Base-by-base conservation (phyloP, 495 filamentous ascomycete species). In the Xylaria curta region DNA sequence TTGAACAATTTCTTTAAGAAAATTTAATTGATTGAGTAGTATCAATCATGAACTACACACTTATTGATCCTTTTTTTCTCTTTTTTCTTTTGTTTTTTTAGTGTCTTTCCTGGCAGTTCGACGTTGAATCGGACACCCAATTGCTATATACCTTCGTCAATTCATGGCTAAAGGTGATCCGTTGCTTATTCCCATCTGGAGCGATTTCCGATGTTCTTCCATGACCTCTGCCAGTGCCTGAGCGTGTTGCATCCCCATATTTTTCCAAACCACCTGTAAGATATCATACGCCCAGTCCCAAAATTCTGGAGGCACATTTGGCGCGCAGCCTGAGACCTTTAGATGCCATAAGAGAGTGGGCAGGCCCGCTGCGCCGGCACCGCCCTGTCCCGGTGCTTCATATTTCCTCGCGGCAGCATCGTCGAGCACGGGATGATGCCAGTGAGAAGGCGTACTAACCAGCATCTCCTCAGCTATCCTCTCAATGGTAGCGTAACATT, bases 181-280 rank as follows among this genome's bases (percentile, higher is more conserved):
- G 19, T 31, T 13, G 49, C 21, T n/a, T 24, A n/a, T 24, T 6
- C 7, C 10, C 13, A 3, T 62, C 63, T 71, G 68, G 3, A 72
- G 33, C 26, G 46, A n/a, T 19, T 64, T 65, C 13, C 74, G 77
- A 56, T 81, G 71, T 51, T 73, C 71, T 53, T 73, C 73, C 63
- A 86, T 78, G 8, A 80, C 63, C 36, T 81, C 81, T 9, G 78
- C 78, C 28, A 84, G 53, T 49, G 77, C 58, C 51, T 75, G 69
- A 0, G 83, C 83, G 61, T 83, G 84, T 17, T 79, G 76, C 81
- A 86, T 86, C n/a, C 84, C 84, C 73, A 82, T 82, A 46, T 82
- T 77, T 66, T 76, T 75, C 77, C 80, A 86, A 13, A 85, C 74
- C 12, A 81, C 81, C 21, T 81, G 79, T 51, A 86, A 46, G 17